Evolutionary conservation across 1,284 basidiomycete genomes (phyloP), one percentile per base, ranked within the genome.

Genomic region (Rhodotorula sp.): DNA sequence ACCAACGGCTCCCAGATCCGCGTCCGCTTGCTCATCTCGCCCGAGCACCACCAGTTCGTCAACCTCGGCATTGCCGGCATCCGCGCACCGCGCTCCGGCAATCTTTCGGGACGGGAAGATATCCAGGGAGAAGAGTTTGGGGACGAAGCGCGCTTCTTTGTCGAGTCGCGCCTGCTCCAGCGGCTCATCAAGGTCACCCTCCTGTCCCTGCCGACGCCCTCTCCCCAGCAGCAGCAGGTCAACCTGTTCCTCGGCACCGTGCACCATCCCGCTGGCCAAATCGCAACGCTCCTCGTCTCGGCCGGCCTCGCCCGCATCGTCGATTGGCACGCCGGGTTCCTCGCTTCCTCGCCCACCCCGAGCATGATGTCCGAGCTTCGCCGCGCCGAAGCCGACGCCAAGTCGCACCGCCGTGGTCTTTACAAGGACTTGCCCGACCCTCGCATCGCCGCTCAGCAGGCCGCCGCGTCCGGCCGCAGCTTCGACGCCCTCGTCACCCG

Each of bases 291-390:
- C 81, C 85, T 99, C 60, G 88, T 94, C 26, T 86, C 86, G 5
- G 87, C 88, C 59, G 94, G 95, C 62, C 85, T 98, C 5, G 95
- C 95, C 18, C 90, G 93, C 70, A 87, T 97, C 64, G 90, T 98
- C 70, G 95, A 97, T 80, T 98, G 95, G 95, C 95, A 99, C 81
- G 94, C 94, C 19, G 95, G 95, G 48, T 91, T 98, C 86, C 87
- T 99, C 55, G 87, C 91, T 3, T 85, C 85, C 70, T 84, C 71
- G 19, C 73, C 73, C 21, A 69, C 65, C 5, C 85, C 71, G 90
- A 91, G 47, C 88, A 87, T 21, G 61, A 93, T 95, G 87, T 92
- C 95, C 79, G 87, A 87, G 54, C 85, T 97, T 45, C 88, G 95
- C 56, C 86, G 88, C 4, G 91, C 92, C 1, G 95, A 98, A 82